Evolutionary conservation across 169 alveolate genomes (phyloP).

Genomic region (Eimeria sp.): DNA sequence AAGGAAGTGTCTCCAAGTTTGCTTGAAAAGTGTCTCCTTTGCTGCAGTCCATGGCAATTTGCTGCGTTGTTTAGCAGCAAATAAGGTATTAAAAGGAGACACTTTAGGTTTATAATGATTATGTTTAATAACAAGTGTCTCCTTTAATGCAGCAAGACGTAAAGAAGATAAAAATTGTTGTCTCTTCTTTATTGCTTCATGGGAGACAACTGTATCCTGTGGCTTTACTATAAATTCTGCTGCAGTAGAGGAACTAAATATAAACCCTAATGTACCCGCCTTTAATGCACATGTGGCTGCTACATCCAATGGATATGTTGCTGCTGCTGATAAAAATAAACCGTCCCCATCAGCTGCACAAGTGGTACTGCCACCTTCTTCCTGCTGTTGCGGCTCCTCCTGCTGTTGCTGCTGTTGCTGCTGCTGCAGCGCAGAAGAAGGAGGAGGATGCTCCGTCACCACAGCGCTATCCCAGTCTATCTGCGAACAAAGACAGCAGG

Average conservation of each 20-base stretch:
- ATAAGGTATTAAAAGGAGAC: too few relatives aligned
- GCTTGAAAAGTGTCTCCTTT: neutral
- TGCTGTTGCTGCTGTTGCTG: neutral
- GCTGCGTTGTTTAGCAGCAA: too few relatives aligned
- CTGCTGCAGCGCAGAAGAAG: neutral
- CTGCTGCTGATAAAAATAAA: neutral
- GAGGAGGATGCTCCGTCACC: neutral
- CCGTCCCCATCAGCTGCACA: neutral
- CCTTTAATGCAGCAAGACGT: neutral
- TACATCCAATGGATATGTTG: neutral
- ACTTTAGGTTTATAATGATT: neutral
- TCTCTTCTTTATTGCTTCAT: neutral
- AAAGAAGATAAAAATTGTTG: neutral
- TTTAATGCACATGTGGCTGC: neutral
- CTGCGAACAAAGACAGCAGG: neutral
- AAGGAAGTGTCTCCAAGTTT: constrained; percentile 6
- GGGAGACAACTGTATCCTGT: neutral
- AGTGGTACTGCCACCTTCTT: neutral
- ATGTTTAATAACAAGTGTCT: neutral
- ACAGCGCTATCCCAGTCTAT: constrained; percentile 5
- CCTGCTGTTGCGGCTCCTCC: too few relatives aligned
- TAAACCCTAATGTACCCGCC: neutral
- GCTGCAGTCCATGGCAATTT: neutral
- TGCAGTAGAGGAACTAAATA: neutral
- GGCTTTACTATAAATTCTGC: neutral